Conservation (phyloP, 2,329 filamentous ascomycete genomes). For the Claviceps sp. region DNA sequence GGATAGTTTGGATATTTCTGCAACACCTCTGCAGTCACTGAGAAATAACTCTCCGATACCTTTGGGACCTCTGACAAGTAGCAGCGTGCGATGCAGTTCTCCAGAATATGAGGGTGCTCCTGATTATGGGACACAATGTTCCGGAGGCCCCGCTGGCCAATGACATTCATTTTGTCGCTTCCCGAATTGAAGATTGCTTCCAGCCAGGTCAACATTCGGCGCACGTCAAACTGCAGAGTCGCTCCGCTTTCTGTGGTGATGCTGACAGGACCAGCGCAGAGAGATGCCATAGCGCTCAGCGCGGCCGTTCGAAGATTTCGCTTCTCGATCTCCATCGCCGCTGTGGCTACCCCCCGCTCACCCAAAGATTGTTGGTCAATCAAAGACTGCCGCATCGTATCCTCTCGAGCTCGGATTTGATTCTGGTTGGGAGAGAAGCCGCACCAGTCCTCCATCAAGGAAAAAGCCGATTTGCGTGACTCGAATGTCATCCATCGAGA, state of each 20-base stretch:
- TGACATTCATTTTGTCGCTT: conserved; percentile 84
- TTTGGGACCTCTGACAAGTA: conserved; percentile 72
- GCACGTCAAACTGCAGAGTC: conserved; percentile 81
- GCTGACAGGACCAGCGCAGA: conserved; percentile 76
- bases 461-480: conserved; percentile 85
- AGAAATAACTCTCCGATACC: conserved; percentile 87
- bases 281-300: conserved; percentile 84
- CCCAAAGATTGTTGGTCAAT: conserved; percentile 65
- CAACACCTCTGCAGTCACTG: conserved; percentile 78
- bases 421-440: conserved; percentile 86
- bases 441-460: conserved; percentile 98
- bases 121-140: conserved; percentile 87
- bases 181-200: conserved; percentile 86
- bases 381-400: conserved; percentile 74
- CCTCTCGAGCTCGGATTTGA: conserved; percentile 69
- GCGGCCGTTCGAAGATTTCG: conserved; percentile 81
- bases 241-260: conserved; percentile 79
- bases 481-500: conserved; percentile 97
- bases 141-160: conserved; percentile 74
- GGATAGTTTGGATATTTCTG: conserved; percentile 72
- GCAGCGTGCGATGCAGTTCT: conserved; percentile 83
- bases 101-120: conserved; percentile 71
- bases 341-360: conserved; percentile 66
- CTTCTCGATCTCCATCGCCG: conserved; percentile 94
- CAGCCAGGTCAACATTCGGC: conserved; percentile 88